Conservation (phyloP, 768 basidiomycete species). For the Mycena rosella region DNA sequence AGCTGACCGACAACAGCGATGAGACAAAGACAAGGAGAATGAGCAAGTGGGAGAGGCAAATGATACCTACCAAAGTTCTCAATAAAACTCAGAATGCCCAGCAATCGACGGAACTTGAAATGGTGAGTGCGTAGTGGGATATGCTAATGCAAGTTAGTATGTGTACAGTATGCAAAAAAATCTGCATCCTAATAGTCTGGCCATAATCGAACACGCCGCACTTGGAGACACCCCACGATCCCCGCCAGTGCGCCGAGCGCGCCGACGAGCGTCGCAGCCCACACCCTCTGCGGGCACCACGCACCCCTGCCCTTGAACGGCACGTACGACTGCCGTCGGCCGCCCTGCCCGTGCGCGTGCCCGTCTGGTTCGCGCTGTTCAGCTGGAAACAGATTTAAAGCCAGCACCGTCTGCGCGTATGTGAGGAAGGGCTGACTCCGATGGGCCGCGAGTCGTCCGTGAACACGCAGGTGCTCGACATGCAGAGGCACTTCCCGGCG, state of each 20-base stretch:
- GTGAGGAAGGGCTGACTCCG: slow-evolving; percentile 47
- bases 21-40: too few relatives aligned
- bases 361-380: slow-evolving; percentile 76
- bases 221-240: slow-evolving; percentile 4
- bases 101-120: too few relatives aligned
- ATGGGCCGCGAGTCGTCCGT: slow-evolving; percentile 73
- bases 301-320: slow-evolving; percentile 59
- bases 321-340: slow-evolving; percentile 49
- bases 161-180: too few relatives aligned
- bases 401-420: background rate
- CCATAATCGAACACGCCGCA: background rate
- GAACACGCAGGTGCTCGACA: slow-evolving; percentile 68
- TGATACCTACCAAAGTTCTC: too few relatives aligned
- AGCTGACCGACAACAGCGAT: too few relatives aligned
- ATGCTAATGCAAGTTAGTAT: too few relatives aligned
- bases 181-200: background rate
- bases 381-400: slow-evolving; percentile 36
- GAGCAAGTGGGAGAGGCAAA: too few relatives aligned
- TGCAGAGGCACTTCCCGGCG: slow-evolving; percentile 73
- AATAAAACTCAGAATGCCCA: too few relatives aligned
- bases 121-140: too few relatives aligned
- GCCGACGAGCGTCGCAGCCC: slow-evolving; percentile 33
- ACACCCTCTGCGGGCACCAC: slow-evolving; percentile 29
- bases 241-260: slow-evolving; percentile 35
- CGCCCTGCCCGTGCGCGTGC: slow-evolving; percentile 60